Evolutionary conservation across 805 yeast species (phyloP), one percentile per base, ranked within the genome.

Genomic region (Zygosaccharomyces lentus): DNA sequence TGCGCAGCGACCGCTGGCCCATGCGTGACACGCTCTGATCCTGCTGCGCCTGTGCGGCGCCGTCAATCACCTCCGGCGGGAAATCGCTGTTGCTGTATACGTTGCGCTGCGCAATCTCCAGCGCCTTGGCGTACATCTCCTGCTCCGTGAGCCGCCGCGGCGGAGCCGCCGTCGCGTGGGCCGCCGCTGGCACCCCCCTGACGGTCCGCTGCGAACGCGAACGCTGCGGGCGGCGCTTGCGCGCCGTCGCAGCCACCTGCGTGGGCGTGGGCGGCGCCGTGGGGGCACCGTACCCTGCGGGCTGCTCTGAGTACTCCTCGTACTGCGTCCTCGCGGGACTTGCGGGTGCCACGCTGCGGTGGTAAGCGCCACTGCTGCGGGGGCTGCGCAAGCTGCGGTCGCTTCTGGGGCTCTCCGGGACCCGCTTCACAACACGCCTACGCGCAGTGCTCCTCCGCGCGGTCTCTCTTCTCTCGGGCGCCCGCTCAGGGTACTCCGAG

Each of bases 61-160:
- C 26, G 15, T 43, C 41, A 6, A 31, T 26, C 25, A 31, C 34
- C 13, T 27, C 41, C 6, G 41, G 41, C 10, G 41, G 31, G 34
- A 38, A 38, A 37, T 46, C 46, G 6, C 41, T 51, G 17, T 63
- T 67, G 5, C 82, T 82, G 55, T 79, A 79, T 1, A 81, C 84
- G 47, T 71, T 78, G 48, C 69, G 72, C 59, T 72, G 66, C 0
- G 87, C 86, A 10, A 76, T 74, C 51, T 74, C 75, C 49, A 74
- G 67, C 0, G 86, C 86, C 51, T 67, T 66, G 16, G 69, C 70
- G 53, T 80, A 81, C 70, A 79, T 67, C 50, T 80, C 82, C 34
- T 72, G 76, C 19, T 62, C 61, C 3, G 62, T 55, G 13, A 59
- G 32, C 6, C 47, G 41, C 40, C 26, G 45, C 40, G 3, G 48